Evolutionary conservation across 1,139 yeast species (phyloP).

Genomic region (Saccharomyces hybrid): DNA sequence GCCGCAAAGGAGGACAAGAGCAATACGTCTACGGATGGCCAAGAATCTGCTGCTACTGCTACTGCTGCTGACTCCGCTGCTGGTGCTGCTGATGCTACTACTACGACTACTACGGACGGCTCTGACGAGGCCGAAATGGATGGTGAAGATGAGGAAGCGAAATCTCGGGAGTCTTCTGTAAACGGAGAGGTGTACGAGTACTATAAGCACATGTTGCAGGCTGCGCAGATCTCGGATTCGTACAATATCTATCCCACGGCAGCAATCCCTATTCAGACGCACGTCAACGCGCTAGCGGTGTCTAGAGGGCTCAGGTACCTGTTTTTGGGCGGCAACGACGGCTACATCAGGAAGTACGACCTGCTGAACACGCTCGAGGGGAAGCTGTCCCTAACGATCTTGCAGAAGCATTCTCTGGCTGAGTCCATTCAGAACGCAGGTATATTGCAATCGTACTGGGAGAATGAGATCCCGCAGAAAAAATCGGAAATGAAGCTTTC

Average conservation of each 20-base stretch:
- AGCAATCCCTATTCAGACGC: slow-evolving; percentile 63
- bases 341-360: slow-evolving; percentile 83
- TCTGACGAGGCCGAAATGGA: slow-evolving; percentile 30
- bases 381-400: slow-evolving; percentile 80
- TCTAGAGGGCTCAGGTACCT: slow-evolving; percentile 82
- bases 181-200: slow-evolving; percentile 27
- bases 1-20: slow-evolving; percentile 12
- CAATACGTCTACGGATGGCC: neutral
- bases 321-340: slow-evolving; percentile 95
- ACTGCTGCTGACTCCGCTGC: no score
- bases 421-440: slow-evolving; percentile 85
- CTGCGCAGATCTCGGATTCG: slow-evolving; percentile 41
- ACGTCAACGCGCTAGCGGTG: slow-evolving; percentile 69
- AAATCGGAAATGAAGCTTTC: slow-evolving; percentile 38
- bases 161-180: slow-evolving; percentile 3
- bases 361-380: slow-evolving; percentile 82
- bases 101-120: slow-evolving; percentile 12
- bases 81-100: neutral
- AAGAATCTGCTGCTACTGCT: neutral
- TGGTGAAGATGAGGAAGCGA: slow-evolving; percentile 25
- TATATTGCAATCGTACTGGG: slow-evolving; percentile 81
- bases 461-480: slow-evolving; percentile 76
- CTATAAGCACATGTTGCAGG: slow-evolving; percentile 37
- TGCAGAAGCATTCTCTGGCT: slow-evolving; percentile 81
- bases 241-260: slow-evolving; percentile 61